These are phyloP conservation scores for Lecanicillium sp. DNA, from an alignment of 2,329 filamentous ascomycete species.

Conservation along the genomic window DNA sequence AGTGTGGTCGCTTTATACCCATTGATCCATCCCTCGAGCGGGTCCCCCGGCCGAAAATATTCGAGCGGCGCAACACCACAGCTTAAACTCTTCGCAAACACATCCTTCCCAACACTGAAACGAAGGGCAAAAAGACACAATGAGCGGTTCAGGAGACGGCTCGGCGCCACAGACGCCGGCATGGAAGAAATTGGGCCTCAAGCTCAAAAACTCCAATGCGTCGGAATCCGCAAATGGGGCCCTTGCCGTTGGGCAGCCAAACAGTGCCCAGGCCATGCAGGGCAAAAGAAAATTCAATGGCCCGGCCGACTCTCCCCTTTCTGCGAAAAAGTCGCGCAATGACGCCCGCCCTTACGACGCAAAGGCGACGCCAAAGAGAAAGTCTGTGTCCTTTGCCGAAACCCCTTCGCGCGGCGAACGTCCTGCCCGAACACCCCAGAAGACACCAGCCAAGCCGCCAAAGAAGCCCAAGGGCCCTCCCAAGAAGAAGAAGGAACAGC, in stretches of 20 bases:
- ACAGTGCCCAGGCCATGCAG: slow-evolving; percentile 8
- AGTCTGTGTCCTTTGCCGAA: slow-evolving; percentile 41
- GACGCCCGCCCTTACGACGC: slow-evolving; percentile 2
- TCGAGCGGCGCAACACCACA: too few species aligned
- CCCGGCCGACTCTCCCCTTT: slow-evolving; percentile 3
- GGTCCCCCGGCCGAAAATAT: too few species aligned
- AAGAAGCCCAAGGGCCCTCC: slow-evolving; percentile 29
- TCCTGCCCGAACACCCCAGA: slow-evolving; percentile 14
- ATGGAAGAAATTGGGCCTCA: slow-evolving; percentile 57
- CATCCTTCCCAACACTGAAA: too few species aligned
- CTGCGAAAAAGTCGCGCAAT: slow-evolving; percentile 9
- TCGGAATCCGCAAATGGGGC: slow-evolving; percentile 3
- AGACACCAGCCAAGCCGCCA: slow-evolving; percentile 23
- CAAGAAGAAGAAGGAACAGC: slow-evolving; percentile 31
- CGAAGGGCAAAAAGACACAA: slow-evolving; percentile 1
- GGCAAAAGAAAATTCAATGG: slow-evolving; percentile 9
- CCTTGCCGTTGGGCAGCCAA: slow-evolving; percentile 10
- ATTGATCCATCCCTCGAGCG: too few species aligned
- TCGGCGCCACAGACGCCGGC: slow-evolving; percentile 28
- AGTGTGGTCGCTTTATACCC: too few species aligned
- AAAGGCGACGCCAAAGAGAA: slow-evolving; percentile 22
- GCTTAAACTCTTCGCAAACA: too few species aligned
- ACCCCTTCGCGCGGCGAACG: slow-evolving; percentile 19
- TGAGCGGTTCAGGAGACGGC: slow-evolving; percentile 6
- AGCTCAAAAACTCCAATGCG: slow-evolving; percentile 38